Conservation (phyloP, 1,139 yeast species). For the Pichia kudriavzevii region DNA sequence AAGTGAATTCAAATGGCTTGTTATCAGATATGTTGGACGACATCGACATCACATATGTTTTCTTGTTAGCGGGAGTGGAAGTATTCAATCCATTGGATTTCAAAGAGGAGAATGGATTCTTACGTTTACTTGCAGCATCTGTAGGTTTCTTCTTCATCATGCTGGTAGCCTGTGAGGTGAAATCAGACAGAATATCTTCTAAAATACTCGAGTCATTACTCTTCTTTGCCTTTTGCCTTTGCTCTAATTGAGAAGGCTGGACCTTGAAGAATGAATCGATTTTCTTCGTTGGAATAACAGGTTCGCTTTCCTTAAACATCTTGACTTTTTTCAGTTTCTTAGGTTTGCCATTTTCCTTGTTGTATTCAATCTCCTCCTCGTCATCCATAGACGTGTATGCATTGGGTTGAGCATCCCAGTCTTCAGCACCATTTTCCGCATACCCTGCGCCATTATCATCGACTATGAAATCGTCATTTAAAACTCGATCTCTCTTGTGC, state of each 20-base stretch:
- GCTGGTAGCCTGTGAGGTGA: slow-evolving; percentile 25
- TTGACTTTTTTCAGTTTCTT: slow-evolving; percentile 32
- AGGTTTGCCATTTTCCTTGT: slow-evolving; percentile 30
- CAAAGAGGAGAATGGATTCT: slow-evolving; percentile 25
- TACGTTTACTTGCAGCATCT: slow-evolving; percentile 17
- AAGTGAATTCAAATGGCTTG: slow-evolving; percentile 14
- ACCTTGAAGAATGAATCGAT: slow-evolving; percentile 48
- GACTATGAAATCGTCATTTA: slow-evolving; percentile 88
- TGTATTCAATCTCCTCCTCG: slow-evolving; percentile 18
- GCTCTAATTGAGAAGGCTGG: slow-evolving; percentile 15
- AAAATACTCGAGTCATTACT: slow-evolving; percentile 29
- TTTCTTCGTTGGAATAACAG: slow-evolving; percentile 43
- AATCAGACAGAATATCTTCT: slow-evolving; percentile 43
- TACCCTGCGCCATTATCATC: slow-evolving; percentile 90
- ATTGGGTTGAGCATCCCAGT: slow-evolving; percentile 60
- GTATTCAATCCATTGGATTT: slow-evolving; percentile 13
- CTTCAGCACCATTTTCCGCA: slow-evolving; percentile 86
- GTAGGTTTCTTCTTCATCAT: slow-evolving; percentile 17
- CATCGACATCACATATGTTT: slow-evolving; percentile 15
- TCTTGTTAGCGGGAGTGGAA: slow-evolving; percentile 10
- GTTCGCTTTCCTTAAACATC: slow-evolving; percentile 34
- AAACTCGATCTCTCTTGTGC: slow-evolving; percentile 69
- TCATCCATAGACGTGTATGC: slow-evolving; percentile 27
- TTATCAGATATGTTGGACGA: slow-evolving; percentile 6
- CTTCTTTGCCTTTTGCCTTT: slow-evolving; percentile 25